These are phyloP conservation scores for Termitomyces sp. DNA, from an alignment of 768 basidiomycete species.

Conservation along the genomic window DNA sequence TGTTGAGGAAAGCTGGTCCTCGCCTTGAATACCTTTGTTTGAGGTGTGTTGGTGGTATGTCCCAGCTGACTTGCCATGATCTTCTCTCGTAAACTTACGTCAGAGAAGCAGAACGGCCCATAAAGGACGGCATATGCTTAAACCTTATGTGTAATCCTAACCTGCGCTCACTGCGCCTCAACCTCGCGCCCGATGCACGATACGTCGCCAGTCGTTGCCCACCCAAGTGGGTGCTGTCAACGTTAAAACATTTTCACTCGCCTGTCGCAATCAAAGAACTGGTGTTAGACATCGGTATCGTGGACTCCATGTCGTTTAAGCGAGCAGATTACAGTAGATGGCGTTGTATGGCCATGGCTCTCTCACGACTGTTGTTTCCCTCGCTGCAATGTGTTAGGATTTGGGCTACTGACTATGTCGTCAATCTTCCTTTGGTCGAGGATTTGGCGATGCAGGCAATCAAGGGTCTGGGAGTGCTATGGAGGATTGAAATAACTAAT, in stretches of 20 bases:
- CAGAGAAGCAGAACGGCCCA: not conserved
- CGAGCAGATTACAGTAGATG: constrained; percentile 2
- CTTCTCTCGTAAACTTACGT: not conserved
- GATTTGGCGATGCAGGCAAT: constrained; percentile 3
- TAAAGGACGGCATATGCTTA: not conserved
- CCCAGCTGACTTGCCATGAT: not conserved
- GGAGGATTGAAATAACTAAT: not conserved
- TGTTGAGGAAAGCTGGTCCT: not conserved
- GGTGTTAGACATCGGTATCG: constrained; percentile 2
- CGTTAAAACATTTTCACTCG: not conserved
- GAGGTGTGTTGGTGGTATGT: not conserved
- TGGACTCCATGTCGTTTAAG: constrained; percentile 4
- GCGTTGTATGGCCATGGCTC: not conserved
- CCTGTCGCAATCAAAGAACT: constrained; percentile 1
- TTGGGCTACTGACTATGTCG: not conserved
- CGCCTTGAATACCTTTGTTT: not conserved
- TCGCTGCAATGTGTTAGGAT: not conserved
- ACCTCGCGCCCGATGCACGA: constrained; percentile 3
- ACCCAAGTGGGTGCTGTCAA: constrained; percentile 5
- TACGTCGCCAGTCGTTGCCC: constrained; percentile 3
- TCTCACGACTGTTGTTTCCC: not conserved
- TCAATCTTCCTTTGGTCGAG: constrained; percentile 1
- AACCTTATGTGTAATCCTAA: not conserved
- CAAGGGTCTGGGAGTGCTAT: not conserved
- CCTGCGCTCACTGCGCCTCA: constrained; percentile 4